Conservation (phyloP, 1,284 basidiomycete genomes). For the Marasmius sp. region DNA sequence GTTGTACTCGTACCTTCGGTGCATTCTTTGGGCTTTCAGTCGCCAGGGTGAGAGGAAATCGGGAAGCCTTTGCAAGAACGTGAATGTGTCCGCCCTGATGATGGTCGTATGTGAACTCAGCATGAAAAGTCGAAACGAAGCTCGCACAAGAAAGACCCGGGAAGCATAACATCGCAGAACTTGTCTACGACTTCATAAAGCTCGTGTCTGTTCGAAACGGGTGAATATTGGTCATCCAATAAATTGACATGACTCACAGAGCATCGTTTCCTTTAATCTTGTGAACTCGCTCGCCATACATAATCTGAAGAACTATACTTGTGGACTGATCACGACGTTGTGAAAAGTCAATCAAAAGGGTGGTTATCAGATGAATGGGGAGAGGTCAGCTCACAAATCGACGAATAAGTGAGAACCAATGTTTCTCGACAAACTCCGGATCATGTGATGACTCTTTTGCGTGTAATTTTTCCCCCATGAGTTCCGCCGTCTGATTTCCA, state of each 20-base stretch:
- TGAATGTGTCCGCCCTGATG: constrained; percentile 28
- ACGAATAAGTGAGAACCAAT: constrained; percentile 28
- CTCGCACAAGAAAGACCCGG: constrained; percentile 23
- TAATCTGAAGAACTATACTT: constrained; percentile 23
- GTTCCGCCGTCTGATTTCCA: constrained; percentile 12
- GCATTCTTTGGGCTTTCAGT: constrained; percentile 23
- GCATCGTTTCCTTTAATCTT: constrained; percentile 18
- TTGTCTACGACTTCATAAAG: constrained; percentile 25
- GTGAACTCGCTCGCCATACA: constrained; percentile 23
- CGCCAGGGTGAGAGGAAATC: constrained; percentile 27
- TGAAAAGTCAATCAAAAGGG: not conserved
- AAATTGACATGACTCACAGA: constrained; percentile 9
- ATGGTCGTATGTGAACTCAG: not conserved
- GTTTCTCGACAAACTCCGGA: constrained; percentile 23
- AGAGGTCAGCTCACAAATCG: constrained; percentile 21
- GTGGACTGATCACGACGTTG: constrained; percentile 16
- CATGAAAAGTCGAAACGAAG: not conserved
- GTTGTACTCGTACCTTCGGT: constrained; percentile 21
- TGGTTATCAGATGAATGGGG: not conserved
- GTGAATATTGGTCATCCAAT: not conserved
- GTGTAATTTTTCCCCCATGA: not conserved
- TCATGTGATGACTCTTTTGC: constrained; percentile 9
- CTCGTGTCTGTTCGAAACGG: constrained; percentile 16
- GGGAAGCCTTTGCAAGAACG: constrained; percentile 26
- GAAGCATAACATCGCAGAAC: constrained; percentile 22